Percentiles rank a stretch among this genome's conserved stretches.
Conservation (phyloP, 257 asterid genomes). For the Galeopsis tetrahit region DNA sequence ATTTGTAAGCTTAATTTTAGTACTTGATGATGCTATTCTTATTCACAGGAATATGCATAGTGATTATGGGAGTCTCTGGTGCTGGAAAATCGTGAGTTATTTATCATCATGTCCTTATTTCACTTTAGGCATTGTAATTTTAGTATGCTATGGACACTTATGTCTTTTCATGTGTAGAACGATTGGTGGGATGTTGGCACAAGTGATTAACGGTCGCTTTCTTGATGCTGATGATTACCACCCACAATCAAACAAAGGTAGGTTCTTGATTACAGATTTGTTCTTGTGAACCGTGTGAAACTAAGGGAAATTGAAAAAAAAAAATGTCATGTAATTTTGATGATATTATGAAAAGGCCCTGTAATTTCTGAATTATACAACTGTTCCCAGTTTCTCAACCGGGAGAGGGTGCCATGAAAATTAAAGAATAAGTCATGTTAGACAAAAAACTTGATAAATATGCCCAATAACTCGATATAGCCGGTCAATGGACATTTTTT, state of each 20-base stretch:
- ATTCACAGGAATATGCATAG: conserved; percentile 66
- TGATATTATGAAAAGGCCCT: too few species aligned
- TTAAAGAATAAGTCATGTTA: too few species aligned
- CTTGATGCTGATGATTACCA: conserved; percentile 89
- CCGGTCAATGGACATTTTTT: too few species aligned
- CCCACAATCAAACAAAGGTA: conserved; percentile 74
- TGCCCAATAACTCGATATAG: too few species aligned
- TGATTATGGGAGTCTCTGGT: conserved; percentile 89
- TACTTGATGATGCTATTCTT: conserved; percentile 21
- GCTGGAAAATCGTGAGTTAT: conserved; percentile 83
- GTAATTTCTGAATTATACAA: too few species aligned
- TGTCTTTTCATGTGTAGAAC: conserved; percentile 49
- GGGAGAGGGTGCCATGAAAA: too few species aligned
- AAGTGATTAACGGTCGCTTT: conserved; percentile 51
- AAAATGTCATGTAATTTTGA: too few species aligned
- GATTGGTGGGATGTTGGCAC: conserved; percentile 72
- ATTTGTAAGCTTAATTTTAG: not conserved
- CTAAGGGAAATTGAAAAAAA: too few species aligned
- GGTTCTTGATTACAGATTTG: not conserved
- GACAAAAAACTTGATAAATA: too few species aligned
- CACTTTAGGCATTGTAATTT: not conserved
- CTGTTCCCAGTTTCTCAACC: too few species aligned
- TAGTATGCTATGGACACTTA: not conserved
- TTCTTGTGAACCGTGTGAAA: not conserved
- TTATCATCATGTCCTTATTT: not conserved